Conservation (phyloP, 768 basidiomycete species). For the Agrocybe pediades region DNA sequence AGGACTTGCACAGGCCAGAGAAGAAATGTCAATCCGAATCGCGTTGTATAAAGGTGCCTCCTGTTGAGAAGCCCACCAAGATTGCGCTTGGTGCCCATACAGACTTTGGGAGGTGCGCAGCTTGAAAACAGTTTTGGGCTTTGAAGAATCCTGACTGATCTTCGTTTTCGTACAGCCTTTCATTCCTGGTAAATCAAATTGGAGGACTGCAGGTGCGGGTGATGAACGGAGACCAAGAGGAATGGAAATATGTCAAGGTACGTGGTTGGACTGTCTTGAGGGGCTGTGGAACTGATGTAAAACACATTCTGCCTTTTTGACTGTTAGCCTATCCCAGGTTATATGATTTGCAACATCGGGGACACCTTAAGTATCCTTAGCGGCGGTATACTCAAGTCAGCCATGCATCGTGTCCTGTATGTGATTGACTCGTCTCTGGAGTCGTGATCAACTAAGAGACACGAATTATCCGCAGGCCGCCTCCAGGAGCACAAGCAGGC, state of each 20-base stretch:
- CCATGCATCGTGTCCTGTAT: conserved; percentile 60
- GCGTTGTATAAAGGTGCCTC: conserved; percentile 51
- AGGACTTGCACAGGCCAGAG: conserved; percentile 38
- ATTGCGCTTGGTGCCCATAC: conserved; percentile 58
- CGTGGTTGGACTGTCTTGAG: no score
- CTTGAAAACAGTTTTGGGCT: background rate
- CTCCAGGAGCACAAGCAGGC: conserved; percentile 51
- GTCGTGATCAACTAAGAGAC: background rate
- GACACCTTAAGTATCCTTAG: conserved; percentile 61
- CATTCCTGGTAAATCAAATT: conserved; percentile 63
- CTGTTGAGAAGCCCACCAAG: conserved; percentile 26
- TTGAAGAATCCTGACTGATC: conserved; percentile 5
- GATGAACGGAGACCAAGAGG: conserved; percentile 41
- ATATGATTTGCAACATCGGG: conserved; percentile 58
- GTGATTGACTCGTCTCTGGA: conserved; percentile 11
- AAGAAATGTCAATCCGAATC: conserved; percentile 56
- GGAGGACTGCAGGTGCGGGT: conserved; percentile 68
- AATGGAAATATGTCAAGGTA: conserved; percentile 68
- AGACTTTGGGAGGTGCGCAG: conserved; percentile 61
- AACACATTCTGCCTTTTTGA: background rate
- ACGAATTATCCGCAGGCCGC: conserved; percentile 29
- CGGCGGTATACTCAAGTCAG: conserved; percentile 61
- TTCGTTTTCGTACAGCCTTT: conserved; percentile 42
- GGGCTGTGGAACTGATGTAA: no score
- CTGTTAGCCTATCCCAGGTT: conserved; percentile 46